Evolutionary conservation across 225 moss, liverwort and hornwort genomes (phyloP).

Genomic region (Polytrichum formosum): DNA sequence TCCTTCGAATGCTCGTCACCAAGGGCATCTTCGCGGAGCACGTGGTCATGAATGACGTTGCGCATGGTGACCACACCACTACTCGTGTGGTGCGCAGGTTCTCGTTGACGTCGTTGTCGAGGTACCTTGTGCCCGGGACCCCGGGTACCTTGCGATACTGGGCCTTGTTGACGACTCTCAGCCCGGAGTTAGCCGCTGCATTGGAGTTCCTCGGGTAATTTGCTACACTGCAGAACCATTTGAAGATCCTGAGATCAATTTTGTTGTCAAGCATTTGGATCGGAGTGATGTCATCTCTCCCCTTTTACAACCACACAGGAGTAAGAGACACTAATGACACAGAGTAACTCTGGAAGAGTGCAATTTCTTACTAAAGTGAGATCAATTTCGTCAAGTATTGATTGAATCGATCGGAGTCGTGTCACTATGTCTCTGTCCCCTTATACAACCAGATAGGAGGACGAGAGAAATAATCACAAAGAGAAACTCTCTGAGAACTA

Average conservation of each 20-base stretch:
- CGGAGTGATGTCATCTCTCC: too few relatives aligned
- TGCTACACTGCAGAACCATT: neutral
- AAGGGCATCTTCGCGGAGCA: conserved; percentile 24
- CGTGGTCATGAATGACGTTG: neutral
- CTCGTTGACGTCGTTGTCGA: conserved; percentile 12
- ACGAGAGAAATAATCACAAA: too few relatives aligned
- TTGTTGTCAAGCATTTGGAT: conserved; percentile 8
- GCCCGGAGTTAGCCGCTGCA: neutral
- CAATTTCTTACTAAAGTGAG: neutral
- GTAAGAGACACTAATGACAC: neutral
- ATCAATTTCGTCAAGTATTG: neutral
- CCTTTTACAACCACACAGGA: conserved; percentile 6
- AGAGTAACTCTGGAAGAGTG: conserved; percentile 8
- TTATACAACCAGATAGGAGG: too few relatives aligned
- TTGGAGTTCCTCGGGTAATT: conserved; percentile 14
- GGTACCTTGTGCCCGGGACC: conserved; percentile 7
- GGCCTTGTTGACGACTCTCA: conserved; percentile 5
- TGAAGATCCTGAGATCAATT: neutral
- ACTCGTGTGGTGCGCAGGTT: conserved; percentile 8
- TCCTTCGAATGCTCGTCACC: conserved; percentile 17
- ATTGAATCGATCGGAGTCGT: too few relatives aligned
- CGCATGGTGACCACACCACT: neutral
- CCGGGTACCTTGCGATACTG: conserved; percentile 15
- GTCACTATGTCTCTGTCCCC: too few relatives aligned
- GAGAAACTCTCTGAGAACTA: too few relatives aligned